Percentiles rank a stretch among this genome's conserved stretches.
phyloP scores from a whole-genome alignment of 495 filamentous ascomycete species.

The Trichocladium uniseriatum region DNA sequence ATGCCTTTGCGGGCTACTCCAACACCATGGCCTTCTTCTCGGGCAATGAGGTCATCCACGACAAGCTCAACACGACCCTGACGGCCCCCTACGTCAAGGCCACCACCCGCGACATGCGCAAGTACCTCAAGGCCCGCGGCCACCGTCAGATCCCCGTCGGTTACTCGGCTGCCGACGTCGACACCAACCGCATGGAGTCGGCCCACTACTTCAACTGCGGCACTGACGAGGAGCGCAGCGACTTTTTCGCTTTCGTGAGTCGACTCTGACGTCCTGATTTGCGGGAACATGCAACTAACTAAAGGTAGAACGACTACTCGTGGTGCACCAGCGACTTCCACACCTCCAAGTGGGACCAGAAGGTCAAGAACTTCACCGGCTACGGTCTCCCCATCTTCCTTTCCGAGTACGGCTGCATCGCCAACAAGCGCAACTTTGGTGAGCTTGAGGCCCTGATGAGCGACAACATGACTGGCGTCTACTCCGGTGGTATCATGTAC shows the following conservation, averaged over 20 bases:
- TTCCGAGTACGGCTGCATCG: constrained; percentile 88
- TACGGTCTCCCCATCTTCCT: constrained; percentile 94
- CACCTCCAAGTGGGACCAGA: constrained; percentile 77
- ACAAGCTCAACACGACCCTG: constrained; percentile 58
- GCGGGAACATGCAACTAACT: no score
- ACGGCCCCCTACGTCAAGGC: constrained; percentile 89
- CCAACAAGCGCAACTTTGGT: constrained; percentile 67
- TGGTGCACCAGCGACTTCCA: constrained; percentile 86
- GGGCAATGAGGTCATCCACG: constrained; percentile 95
- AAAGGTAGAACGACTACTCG: constrained; percentile 76
- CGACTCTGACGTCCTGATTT: background rate
- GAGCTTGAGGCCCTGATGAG: constrained; percentile 78
- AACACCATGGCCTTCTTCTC: constrained; percentile 97
- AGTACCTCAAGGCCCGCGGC: constrained; percentile 65
- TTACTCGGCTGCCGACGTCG: constrained; percentile 86
- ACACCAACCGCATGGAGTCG: constrained; percentile 80
- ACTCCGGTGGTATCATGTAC: constrained; percentile 95
- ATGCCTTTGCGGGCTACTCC: constrained; percentile 76
- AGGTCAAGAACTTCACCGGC: constrained; percentile 81
- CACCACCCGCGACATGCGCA: constrained; percentile 82
- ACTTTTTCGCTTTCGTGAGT: constrained; percentile 84
- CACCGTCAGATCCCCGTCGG: constrained; percentile 82
- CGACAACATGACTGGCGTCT: constrained; percentile 77
- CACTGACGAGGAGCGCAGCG: constrained; percentile 71
- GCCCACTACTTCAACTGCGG: constrained; percentile 96